A percentile compares a stretch with the other conserved stretches of the same genome.
Evolutionary conservation across 140 eudicot species (phyloP).

Genomic region (Ambrosia hybrid): DNA sequence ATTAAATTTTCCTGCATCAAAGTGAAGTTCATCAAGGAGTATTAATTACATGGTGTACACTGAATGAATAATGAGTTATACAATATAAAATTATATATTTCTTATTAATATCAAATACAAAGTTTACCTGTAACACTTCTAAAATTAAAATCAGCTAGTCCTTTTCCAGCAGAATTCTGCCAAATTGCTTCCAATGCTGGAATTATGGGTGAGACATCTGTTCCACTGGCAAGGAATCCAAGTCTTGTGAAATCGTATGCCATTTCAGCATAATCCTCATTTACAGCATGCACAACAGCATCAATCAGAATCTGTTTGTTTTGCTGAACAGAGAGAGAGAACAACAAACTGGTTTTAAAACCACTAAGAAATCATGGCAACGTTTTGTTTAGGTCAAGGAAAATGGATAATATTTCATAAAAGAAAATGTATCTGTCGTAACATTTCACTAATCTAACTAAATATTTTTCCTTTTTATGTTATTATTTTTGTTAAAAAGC

Average conservation of each 20-base stretch:
- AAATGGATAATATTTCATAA: constrained; percentile 16
- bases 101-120: not conserved
- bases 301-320: constrained; percentile 93
- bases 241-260: constrained; percentile 98
- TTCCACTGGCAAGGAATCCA: constrained; percentile 94
- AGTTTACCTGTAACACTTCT: constrained; percentile 94
- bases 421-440: not conserved
- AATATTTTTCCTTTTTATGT: not conserved
- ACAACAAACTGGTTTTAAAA: not conserved
- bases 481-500: not conserved
- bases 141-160: constrained; percentile 89
- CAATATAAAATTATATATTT: not conserved
- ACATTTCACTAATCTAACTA: not conserved
- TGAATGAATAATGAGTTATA: not conserved
- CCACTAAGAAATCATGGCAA: not conserved
- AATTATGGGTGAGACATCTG: constrained; percentile 87
- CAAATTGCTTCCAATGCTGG: constrained; percentile 97
- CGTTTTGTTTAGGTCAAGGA: not conserved
- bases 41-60: not conserved
- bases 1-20: constrained; percentile 86
- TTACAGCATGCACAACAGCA: constrained; percentile 99
- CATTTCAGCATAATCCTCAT: constrained; percentile 96
- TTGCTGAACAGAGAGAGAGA: constrained; percentile 53
- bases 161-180: constrained; percentile 95
- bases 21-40: constrained; percentile 5